A percentile compares a stretch with the other conserved stretches of the same genome.
These are phyloP conservation scores for Daucus carota DNA, from an alignment of 129 eudicot genomes.

Conservation along the genomic window DNA sequence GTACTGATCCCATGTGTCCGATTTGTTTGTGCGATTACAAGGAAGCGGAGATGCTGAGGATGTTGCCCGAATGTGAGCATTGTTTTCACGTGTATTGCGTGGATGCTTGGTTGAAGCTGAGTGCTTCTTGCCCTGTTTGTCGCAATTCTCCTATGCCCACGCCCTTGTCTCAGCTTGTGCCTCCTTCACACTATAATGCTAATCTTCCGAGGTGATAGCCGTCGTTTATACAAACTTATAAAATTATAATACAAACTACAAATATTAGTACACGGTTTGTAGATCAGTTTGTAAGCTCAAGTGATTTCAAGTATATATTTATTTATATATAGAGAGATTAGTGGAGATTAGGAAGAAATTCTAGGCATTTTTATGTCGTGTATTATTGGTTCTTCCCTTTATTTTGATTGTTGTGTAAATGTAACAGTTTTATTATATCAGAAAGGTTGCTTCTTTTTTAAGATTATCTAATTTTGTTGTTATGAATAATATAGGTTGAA, in stretches of 20 bases:
- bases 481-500: too few species aligned
- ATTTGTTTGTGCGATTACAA: slow-evolving; percentile 77
- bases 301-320: too few species aligned
- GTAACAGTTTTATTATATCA: neutral
- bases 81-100: slow-evolving; percentile 61
- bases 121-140: slow-evolving; percentile 80
- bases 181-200: slow-evolving; percentile 77
- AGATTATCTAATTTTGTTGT: too few species aligned
- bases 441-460: neutral
- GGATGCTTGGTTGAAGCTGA: slow-evolving; percentile 87
- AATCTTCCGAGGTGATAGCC: too few species aligned
- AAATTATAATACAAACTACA: too few species aligned
- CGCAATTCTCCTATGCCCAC: slow-evolving; percentile 87
- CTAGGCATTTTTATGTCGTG: neutral
- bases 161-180: slow-evolving; percentile 84
- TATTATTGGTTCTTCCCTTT: neutral
- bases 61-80: slow-evolving; percentile 84
- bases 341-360: neutral
- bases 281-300: neutral
- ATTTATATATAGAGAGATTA: too few species aligned
- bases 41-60: slow-evolving; percentile 76
- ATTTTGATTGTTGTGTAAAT: neutral
- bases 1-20: slow-evolving; percentile 49
- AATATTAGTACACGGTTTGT: too few species aligned
- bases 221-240: too few species aligned